phyloP scores from a whole-genome alignment of 164 flowering plant species.

The Vitis labrusca region DNA sequence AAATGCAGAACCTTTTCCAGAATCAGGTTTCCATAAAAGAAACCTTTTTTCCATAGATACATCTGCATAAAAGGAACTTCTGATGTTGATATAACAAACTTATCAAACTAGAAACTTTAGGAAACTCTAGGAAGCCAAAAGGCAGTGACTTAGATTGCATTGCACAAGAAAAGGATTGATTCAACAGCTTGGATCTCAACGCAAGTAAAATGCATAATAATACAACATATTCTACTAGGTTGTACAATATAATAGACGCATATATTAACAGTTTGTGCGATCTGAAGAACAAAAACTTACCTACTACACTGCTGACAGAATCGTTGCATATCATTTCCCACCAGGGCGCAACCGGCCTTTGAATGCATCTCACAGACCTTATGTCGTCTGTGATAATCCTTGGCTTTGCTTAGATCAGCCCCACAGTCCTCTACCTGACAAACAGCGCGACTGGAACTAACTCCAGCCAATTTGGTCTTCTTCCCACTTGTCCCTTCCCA shows the following conservation, averaged over 20 bases:
- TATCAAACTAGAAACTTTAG: no score
- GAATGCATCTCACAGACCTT: slow-evolving; percentile 93
- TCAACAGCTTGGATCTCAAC: not conserved
- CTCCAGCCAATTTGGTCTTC: slow-evolving; percentile 51
- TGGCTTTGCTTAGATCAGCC: slow-evolving; percentile 72
- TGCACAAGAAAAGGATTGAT: not conserved
- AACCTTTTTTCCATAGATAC: no score
- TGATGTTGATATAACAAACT: no score
- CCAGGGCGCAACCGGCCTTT: slow-evolving; percentile 73
- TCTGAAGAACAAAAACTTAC: slow-evolving; percentile 30
- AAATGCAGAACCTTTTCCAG: not conserved
- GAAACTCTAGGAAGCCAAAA: not conserved
- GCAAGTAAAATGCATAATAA: no score
- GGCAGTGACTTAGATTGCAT: not conserved
- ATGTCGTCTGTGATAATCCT: slow-evolving; percentile 90
- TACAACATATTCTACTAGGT: no score
- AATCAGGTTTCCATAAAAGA: not conserved
- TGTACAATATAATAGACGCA: no score
- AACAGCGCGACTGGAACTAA: slow-evolving; percentile 46
- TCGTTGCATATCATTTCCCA: slow-evolving; percentile 81
- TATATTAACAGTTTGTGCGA: no score
- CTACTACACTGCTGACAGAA: slow-evolving; percentile 99
- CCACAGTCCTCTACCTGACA: slow-evolving; percentile 91
- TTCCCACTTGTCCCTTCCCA: slow-evolving; percentile 61
- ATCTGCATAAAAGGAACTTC: no score